A percentile compares a stretch with the other conserved stretches of the same genome.
Conservation (phyloP, 345 rosid genomes). For the Arabis alpina region DNA sequence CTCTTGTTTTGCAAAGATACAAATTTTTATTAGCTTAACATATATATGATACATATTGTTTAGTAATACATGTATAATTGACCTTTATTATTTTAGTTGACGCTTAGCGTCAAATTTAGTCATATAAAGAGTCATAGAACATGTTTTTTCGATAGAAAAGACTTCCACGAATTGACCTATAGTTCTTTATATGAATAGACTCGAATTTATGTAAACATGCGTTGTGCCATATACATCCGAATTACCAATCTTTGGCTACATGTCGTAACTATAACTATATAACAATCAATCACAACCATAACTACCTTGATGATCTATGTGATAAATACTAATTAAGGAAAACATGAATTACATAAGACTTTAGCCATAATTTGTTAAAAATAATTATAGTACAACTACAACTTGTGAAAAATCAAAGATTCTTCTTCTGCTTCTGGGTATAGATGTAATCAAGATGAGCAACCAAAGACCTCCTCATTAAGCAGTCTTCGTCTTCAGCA, state of each 20-base stretch:
- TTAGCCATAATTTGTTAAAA: constrained; percentile 1
- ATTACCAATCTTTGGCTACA: not conserved
- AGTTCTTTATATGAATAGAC: too few relatives aligned
- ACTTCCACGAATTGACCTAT: too few relatives aligned
- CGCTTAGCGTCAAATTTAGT: too few relatives aligned
- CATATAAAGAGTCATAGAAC: too few relatives aligned
- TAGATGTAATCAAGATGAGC: constrained; percentile 71
- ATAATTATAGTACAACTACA: not conserved
- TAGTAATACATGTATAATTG: too few relatives aligned
- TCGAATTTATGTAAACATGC: too few relatives aligned
- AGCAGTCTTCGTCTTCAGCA: constrained; percentile 62
- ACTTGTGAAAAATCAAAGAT: constrained; percentile 27
- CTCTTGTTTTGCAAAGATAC: too few relatives aligned
- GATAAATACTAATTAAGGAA: not conserved
- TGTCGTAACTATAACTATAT: not conserved
- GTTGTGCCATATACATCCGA: not conserved
- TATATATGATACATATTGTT: too few relatives aligned
- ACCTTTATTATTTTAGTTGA: too few relatives aligned
- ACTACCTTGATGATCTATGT: constrained; percentile 9
- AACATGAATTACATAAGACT: constrained; percentile 7
- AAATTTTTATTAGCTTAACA: too few relatives aligned
- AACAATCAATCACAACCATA: not conserved
- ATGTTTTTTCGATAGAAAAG: too few relatives aligned
- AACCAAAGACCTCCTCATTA: constrained; percentile 61
- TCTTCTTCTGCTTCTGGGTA: constrained; percentile 40